These are phyloP conservation scores for Pestalotiopsis sp. DNA, from an alignment of 2,329 filamentous ascomycete species.

Conservation along the genomic window DNA sequence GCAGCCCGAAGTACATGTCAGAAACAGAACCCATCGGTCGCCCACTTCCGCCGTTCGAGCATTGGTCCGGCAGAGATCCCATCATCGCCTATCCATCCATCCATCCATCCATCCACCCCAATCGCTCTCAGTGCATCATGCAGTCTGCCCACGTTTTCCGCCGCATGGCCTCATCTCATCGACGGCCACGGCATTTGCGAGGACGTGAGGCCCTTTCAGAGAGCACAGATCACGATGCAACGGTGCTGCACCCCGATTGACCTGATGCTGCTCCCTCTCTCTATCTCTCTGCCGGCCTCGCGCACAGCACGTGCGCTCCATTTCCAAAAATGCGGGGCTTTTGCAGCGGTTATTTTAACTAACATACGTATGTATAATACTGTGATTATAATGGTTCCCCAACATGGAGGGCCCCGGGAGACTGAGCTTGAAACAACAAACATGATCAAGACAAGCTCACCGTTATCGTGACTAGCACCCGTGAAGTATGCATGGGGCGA, in stretches of 20 bases:
- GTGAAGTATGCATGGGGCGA: no score
- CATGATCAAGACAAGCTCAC: no score
- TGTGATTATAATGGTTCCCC: background rate
- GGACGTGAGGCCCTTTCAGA: background rate
- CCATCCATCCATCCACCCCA: background rate
- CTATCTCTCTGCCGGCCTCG: background rate
- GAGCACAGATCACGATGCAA: background rate
- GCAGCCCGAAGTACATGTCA: background rate
- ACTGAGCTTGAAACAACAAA: no score
- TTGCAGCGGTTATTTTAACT: background rate
- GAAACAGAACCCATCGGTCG: background rate
- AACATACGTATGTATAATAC: background rate
- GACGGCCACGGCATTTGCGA: background rate
- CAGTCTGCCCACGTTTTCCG: background rate
- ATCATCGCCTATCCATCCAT: background rate
- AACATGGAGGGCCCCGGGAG: background rate
- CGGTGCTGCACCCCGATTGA: background rate
- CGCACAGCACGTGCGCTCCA: background rate
- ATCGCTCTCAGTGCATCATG: background rate
- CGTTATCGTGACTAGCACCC: no score
- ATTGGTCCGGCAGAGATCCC: background rate
- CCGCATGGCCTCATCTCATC: background rate
- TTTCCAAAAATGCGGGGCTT: background rate
- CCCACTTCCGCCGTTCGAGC: background rate
- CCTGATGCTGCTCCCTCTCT: background rate